Percentiles rank a stretch among this genome's conserved stretches.
phyloP scores from a whole-genome alignment of 176 grass and related monocot species.

The barley (Hordeum vulgare) region MorexV3_pseudomolecules_assembly NC_058520.1:298886618-298887117 shows the following conservation, averaged over 20 bases:
- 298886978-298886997: neutral
- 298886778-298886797: constrained; percentile 15
- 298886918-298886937: neutral
- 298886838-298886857: neutral
- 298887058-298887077: no score
- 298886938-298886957: neutral
- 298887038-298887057: neutral
- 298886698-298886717: neutral
- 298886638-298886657: neutral
- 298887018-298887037: neutral
- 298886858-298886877: neutral
- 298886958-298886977: neutral
- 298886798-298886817: neutral
- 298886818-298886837: neutral
- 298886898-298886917: neutral
- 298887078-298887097: no score
- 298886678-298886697: neutral
- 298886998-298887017: neutral
- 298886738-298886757: neutral
- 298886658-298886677: neutral
- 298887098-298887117: no score
- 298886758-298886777: neutral
- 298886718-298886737: neutral
- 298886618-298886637: neutral
- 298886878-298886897: neutral